These are phyloP conservation scores for Geoglossum glabrum DNA, from an alignment of 495 filamentous ascomycete genomes.

Conservation along the genomic window DNA sequence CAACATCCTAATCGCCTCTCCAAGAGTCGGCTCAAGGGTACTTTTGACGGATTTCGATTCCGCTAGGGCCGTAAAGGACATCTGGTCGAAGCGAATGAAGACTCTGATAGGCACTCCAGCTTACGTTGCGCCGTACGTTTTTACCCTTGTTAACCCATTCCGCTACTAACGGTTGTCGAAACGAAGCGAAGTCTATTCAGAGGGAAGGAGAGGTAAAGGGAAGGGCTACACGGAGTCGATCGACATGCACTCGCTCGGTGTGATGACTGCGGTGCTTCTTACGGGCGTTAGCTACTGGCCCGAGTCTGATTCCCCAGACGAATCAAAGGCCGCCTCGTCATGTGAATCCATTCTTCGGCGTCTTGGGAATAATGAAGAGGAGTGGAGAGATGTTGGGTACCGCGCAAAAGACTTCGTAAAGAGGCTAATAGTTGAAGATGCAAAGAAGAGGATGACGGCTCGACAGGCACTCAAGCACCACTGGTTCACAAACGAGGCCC, in stretches of 20 bases:
- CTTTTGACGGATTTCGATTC: slow-evolving; percentile 60
- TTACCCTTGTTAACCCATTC: slow-evolving; percentile 6
- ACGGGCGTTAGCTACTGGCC: slow-evolving; percentile 24
- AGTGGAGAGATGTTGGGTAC: slow-evolving; percentile 20
- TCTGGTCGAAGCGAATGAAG: slow-evolving; percentile 29
- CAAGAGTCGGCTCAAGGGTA: slow-evolving; percentile 24
- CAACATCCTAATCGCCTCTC: slow-evolving; percentile 40
- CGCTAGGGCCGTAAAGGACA: not conserved
- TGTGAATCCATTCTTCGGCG: not conserved
- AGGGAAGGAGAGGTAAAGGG: slow-evolving; percentile 11
- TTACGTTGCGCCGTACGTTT: slow-evolving; percentile 47
- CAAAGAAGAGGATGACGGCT: slow-evolving; percentile 29
- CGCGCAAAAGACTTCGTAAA: slow-evolving; percentile 33
- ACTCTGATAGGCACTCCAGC: slow-evolving; percentile 42
- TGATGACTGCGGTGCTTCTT: slow-evolving; percentile 30
- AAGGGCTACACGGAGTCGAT: slow-evolving; percentile 38
- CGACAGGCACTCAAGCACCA: slow-evolving; percentile 32
- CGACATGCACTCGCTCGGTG: slow-evolving; percentile 45
- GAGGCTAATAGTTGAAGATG: slow-evolving; percentile 30
- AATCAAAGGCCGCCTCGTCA: not conserved
- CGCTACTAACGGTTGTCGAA: not conserved
- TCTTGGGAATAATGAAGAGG: slow-evolving; percentile 11
- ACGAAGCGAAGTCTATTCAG: slow-evolving; percentile 14
- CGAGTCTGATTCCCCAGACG: slow-evolving; percentile 9
- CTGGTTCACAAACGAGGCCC: slow-evolving; percentile 34